Evolutionary conservation across 148 eudicot species (phyloP), one percentile per base, ranked within the genome.

Genomic region (Diospyros kaki): DNA sequence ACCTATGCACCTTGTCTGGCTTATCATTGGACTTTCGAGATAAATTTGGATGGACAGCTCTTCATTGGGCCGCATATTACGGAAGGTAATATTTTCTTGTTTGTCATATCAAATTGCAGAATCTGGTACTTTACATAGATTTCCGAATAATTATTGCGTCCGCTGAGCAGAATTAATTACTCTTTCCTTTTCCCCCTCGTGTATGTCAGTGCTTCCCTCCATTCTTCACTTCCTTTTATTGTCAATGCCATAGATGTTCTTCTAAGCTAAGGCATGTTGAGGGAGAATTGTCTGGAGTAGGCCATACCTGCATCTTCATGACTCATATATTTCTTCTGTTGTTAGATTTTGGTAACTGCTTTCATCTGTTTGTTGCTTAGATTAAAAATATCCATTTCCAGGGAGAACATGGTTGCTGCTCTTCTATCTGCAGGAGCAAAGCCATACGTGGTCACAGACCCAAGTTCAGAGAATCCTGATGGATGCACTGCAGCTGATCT

Each of bases 21-120:
- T 75, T 95, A 75, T 90, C 98, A 28, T 80, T 95, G 84, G 97
- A 95, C 85, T 95, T 85, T 75, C 87, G 98, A 46, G 98, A 95
- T 78, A 95, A 90, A 81, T 77, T 58, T 82, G 97, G 98, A 74
- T 95, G 98, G 98, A 92, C 98, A 7, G 97, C 97, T 77, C 89
- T 95, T 83, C 98, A 95, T 80, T 95, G 98, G 98, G 96, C 97
- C 85, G 97, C 98, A 75, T 86, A 85, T 75, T 89, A 62, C 74
- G 98, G 98, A 79, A 92, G 98, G 98, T 95, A 89, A 5, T 78
- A 52, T 14, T 54, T 56, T 8, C 28, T 66, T 59, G 60, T 5
- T 18, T 56, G 18, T 58, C 68, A 52, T 28, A 44, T 73, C 41
- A n/a, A 51, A 65, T 71, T 40, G 28, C 28, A 28, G 28, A 28